phyloP scores from a whole-genome alignment of 148 eudicot genomes.

The Agrostemma githago region DNA sequence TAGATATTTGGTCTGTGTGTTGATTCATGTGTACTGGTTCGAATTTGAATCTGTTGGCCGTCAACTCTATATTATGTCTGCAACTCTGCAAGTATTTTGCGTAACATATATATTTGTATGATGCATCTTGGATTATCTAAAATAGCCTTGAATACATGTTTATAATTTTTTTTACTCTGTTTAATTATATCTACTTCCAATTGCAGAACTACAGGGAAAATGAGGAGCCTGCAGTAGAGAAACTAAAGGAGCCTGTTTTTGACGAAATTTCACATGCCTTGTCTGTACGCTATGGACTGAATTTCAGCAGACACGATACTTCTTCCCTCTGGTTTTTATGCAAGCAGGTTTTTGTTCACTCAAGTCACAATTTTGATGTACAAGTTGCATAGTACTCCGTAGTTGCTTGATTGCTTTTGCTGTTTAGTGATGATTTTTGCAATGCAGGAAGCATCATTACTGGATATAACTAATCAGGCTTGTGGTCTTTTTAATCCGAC shows the following conservation, averaged over 20 bases:
- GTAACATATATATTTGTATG: not conserved
- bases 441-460: constrained; percentile 80
- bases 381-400: not conserved
- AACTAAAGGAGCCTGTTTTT: constrained; percentile 73
- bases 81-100: not conserved
- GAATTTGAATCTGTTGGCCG: constrained; percentile 2
- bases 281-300: constrained; percentile 59
- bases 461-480: constrained; percentile 80
- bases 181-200: constrained; percentile 6
- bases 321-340: constrained; percentile 94
- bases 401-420: not conserved
- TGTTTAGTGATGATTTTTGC: constrained; percentile 1
- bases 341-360: constrained; percentile 58
- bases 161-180: not conserved
- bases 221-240: constrained; percentile 75
- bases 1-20: not conserved
- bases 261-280: constrained; percentile 55
- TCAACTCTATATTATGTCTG: not conserved
- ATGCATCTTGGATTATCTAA: not conserved
- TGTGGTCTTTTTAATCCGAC: constrained; percentile 66
- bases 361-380: not conserved
- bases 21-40: not conserved
- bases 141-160: not conserved
- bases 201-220: constrained; percentile 61
- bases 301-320: constrained; percentile 61